Evolutionary conservation across 257 asterid genomes (phyloP).

Genomic region (Salvia splendens): DNA sequence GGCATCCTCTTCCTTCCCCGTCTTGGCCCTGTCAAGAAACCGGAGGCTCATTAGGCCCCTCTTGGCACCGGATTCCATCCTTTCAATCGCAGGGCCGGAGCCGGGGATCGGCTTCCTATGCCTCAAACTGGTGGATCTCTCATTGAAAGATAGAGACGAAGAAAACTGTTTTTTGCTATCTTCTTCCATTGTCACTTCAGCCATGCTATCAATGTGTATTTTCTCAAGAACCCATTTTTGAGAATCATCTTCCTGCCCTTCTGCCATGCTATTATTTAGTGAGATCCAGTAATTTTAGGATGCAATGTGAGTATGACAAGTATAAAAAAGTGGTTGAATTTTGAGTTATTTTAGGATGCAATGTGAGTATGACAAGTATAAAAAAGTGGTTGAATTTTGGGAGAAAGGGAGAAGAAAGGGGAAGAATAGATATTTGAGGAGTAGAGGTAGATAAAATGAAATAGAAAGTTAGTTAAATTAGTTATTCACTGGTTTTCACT

Average conservation of each 20-base stretch:
- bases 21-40: conserved; percentile 68
- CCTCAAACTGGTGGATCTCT: conserved; percentile 26
- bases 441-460: neutral
- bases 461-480: conserved; percentile 35
- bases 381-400: conserved; percentile 13
- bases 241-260: conserved; percentile 39
- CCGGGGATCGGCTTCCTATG: conserved; percentile 31
- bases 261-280: conserved; percentile 32
- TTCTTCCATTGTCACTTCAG: conserved; percentile 35
- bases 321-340: conserved; percentile 5
- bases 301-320: neutral
- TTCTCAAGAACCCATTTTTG: conserved; percentile 53
- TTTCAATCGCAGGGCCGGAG: conserved; percentile 41
- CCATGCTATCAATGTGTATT: conserved; percentile 51
- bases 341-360: conserved; percentile 2
- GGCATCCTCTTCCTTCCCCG: conserved; percentile 82
- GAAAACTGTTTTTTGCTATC: conserved; percentile 17
- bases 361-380: neutral
- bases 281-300: neutral
- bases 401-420: conserved; percentile 10
- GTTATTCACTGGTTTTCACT: conserved; percentile 19
- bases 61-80: conserved; percentile 59
- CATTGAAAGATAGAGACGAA: no score
- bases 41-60: conserved; percentile 72
- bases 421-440: conserved; percentile 7